Evolutionary conservation across 1,284 basidiomycete genomes (phyloP).

Genomic region (Pseudozyma flocculosa): DNA sequence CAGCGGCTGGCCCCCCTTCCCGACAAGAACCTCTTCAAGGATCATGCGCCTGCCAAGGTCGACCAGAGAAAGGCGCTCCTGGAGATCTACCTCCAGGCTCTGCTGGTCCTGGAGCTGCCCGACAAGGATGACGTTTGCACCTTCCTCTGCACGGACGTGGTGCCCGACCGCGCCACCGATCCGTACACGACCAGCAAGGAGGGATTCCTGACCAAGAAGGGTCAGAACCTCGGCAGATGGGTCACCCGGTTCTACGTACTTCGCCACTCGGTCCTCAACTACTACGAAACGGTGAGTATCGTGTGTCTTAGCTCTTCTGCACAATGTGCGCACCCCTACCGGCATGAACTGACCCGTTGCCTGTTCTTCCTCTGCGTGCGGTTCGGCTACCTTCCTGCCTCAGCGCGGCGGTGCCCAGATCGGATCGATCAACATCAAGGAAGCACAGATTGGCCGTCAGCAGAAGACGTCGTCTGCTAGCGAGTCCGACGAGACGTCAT

Average conservation of each 20-base stretch:
- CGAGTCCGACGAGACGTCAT: conserved; percentile 77
- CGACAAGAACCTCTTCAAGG: conserved; percentile 90
- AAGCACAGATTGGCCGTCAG: conserved; percentile 80
- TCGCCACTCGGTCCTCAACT: conserved; percentile 76
- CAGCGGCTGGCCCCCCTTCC: conserved; percentile 74
- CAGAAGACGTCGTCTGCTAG: conserved; percentile 60
- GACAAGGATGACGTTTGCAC: conserved; percentile 86
- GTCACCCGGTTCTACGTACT: conserved; percentile 85
- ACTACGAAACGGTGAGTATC: conserved; percentile 74
- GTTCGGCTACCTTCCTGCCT: neutral
- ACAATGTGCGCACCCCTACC: no score
- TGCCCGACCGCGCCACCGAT: conserved; percentile 63
- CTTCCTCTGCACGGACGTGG: conserved; percentile 86
- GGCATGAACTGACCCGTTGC: neutral
- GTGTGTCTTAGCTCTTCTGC: no score
- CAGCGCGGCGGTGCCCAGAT: conserved; percentile 74
- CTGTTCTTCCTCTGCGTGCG: neutral
- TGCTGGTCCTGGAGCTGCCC: conserved; percentile 74
- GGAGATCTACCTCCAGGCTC: conserved; percentile 82
- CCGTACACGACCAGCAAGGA: conserved; percentile 72
- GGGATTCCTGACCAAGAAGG: conserved; percentile 93
- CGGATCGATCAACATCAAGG: conserved; percentile 80
- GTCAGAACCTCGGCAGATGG: conserved; percentile 85
- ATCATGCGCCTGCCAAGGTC: conserved; percentile 92
- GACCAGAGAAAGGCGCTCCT: conserved; percentile 74